These are phyloP conservation scores for Chalaropsis thielavioides DNA, from an alignment of 2,329 filamentous ascomycete genomes.

Conservation along the genomic window DNA sequence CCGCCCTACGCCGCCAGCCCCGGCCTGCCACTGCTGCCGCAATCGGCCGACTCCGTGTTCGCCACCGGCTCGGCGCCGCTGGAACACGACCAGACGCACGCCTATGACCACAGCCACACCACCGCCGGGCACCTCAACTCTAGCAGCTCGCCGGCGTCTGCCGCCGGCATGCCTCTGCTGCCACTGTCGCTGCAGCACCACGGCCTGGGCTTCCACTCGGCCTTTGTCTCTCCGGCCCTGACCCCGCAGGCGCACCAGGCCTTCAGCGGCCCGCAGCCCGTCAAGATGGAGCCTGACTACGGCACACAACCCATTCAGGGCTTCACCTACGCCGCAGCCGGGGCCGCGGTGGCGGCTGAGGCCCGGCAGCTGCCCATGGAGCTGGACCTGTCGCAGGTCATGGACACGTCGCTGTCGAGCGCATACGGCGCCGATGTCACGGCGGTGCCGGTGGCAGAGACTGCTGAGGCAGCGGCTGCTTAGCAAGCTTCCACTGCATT, in stretches of 20 bases:
- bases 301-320: not conserved
- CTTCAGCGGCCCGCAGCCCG: not conserved
- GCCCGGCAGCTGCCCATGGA: not conserved
- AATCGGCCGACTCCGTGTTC: not conserved
- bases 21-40: not conserved
- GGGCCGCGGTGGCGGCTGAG: not conserved
- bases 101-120: not conserved
- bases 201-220: not conserved
- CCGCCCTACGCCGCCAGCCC: not conserved
- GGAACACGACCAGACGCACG: too few relatives aligned
- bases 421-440: not conserved
- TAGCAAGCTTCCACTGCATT: not conserved
- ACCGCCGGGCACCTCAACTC: conserved; percentile 11
- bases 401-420: not conserved
- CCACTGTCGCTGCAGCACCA: not conserved
- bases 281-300: not conserved
- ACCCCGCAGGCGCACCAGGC: not conserved
- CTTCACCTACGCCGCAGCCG: not conserved
- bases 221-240: not conserved
- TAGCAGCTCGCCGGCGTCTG: not conserved
- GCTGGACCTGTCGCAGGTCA: not conserved
- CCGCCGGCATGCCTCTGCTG: not conserved
- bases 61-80: not conserved
- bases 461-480: not conserved
- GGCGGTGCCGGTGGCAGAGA: not conserved